Percentiles rank a stretch among this genome's conserved stretches.
phyloP scores from a whole-genome alignment of 2,329 filamentous ascomycete species.

The Alternaria postmessia region DNA sequence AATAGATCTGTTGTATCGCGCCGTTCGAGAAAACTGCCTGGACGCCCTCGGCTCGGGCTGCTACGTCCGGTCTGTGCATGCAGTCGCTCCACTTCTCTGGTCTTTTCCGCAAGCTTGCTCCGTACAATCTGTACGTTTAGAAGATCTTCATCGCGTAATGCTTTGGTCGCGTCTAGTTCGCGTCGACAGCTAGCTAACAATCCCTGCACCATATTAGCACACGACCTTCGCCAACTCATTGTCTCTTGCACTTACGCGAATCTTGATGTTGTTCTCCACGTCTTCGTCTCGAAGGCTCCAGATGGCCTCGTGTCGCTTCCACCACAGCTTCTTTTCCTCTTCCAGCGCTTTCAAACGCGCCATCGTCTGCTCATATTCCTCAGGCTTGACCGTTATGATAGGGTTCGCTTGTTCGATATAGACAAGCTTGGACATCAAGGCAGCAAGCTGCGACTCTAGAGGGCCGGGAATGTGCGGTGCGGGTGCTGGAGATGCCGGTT shows the following conservation, averaged over 20 bases:
- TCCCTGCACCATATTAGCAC: constrained; percentile 25
- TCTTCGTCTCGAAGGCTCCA: constrained; percentile 54
- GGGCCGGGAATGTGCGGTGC: constrained; percentile 44
- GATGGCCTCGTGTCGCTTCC: constrained; percentile 51
- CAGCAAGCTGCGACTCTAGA: constrained; percentile 47
- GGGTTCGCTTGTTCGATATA: constrained; percentile 47
- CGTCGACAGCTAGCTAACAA: constrained; percentile 52
- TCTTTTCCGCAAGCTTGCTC: constrained; percentile 52
- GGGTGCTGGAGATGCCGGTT: constrained; percentile 26
- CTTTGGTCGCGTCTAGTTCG: constrained; percentile 50
- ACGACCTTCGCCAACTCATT: background rate
- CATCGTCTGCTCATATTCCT: constrained; percentile 48
- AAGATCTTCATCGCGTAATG: constrained; percentile 54
- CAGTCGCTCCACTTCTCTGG: constrained; percentile 44
- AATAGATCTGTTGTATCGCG: constrained; percentile 52
- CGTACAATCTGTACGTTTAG: constrained; percentile 51
- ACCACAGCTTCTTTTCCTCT: constrained; percentile 48
- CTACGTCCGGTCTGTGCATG: constrained; percentile 32
- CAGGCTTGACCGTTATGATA: constrained; percentile 46
- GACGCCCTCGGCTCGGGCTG: constrained; percentile 39
- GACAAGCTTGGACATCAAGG: constrained; percentile 50
- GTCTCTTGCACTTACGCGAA: constrained; percentile 36
- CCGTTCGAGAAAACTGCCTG: constrained; percentile 45
- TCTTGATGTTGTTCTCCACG: constrained; percentile 55
- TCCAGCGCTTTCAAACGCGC: constrained; percentile 45